A percentile compares a stretch with the other conserved stretches of the same genome.
phyloP scores from a whole-genome alignment of 768 basidiomycete species.

The Tylopilus plumbeoviolaceoides region DNA sequence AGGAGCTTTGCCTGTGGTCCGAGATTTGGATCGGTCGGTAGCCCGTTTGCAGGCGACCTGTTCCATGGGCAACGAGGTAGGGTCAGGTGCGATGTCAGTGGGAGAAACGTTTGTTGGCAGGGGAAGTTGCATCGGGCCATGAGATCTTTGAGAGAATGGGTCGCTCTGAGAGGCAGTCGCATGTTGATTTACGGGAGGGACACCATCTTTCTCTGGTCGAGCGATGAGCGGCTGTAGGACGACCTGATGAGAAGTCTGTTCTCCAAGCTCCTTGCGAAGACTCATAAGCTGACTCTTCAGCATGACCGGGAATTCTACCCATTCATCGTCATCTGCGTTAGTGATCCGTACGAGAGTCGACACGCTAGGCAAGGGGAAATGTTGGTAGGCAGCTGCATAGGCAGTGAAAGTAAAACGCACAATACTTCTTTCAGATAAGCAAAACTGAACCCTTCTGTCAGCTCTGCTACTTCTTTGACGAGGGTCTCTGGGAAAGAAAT shows the following conservation, averaged over 20 bases:
- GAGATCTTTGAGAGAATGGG: background rate
- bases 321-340: constrained; percentile 44
- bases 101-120: background rate
- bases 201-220: too few relatives aligned
- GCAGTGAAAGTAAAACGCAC: constrained; percentile 40
- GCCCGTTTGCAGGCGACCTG: background rate
- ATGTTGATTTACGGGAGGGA: background rate
- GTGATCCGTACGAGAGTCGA: constrained; percentile 66
- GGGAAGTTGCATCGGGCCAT: background rate
- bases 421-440: constrained; percentile 89
- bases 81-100: background rate
- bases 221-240: background rate
- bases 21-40: background rate
- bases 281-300: constrained; percentile 57
- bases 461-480: constrained; percentile 51
- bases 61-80: background rate
- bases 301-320: constrained; percentile 45
- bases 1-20: background rate
- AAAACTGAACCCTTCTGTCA: constrained; percentile 72
- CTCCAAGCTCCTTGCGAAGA: constrained; percentile 65
- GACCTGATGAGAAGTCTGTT: constrained; percentile 19
- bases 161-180: constrained; percentile 1
- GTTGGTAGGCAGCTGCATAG: background rate
- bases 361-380: constrained; percentile 42
- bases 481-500: constrained; percentile 67